phyloP scores from a whole-genome alignment of 495 filamentous ascomycete species.

The Bathelium albidoporum region DNA sequence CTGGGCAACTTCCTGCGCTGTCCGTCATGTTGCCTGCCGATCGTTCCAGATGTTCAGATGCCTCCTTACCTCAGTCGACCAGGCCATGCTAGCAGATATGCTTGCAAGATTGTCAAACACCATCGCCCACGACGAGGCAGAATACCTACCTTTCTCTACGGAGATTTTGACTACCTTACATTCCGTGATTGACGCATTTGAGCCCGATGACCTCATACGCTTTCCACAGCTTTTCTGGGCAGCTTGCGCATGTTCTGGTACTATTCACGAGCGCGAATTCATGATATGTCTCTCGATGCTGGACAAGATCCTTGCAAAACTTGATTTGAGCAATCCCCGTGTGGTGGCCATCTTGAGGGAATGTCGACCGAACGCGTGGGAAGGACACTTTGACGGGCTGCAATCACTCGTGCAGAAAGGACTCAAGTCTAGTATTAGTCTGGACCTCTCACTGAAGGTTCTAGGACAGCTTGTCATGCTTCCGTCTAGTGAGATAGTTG shows the following conservation, averaged over 20 bases:
- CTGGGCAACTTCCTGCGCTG: slow-evolving; percentile 94
- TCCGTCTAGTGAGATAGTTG: slow-evolving; percentile 71
- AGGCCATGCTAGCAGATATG: slow-evolving; percentile 91
- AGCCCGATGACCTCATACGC: slow-evolving; percentile 65
- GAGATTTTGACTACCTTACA: slow-evolving; percentile 92
- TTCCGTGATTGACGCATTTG: slow-evolving; percentile 73
- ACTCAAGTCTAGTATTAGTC: slow-evolving; percentile 71
- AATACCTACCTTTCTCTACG: slow-evolving; percentile 94
- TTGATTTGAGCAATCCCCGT: slow-evolving; percentile 64
- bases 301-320: slow-evolving; percentile 71
- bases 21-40: slow-evolving; percentile 88
- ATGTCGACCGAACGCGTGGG: slow-evolving; percentile 76
- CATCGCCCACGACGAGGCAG: slow-evolving; percentile 78
- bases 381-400: slow-evolving; percentile 76
- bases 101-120: slow-evolving; percentile 88
- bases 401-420: slow-evolving; percentile 84
- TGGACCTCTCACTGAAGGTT: slow-evolving; percentile 63
- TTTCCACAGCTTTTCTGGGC: slow-evolving; percentile 97
- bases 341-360: slow-evolving; percentile 62
- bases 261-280: slow-evolving; percentile 91
- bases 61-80: slow-evolving; percentile 79
- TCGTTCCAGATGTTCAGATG: slow-evolving; percentile 97
- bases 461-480: slow-evolving; percentile 69
- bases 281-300: slow-evolving; percentile 84
- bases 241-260: slow-evolving; percentile 88